These are phyloP conservation scores for Clonostachys rosea DNA, from an alignment of 2,329 filamentous ascomycete genomes.

Conservation along the genomic window DNA sequence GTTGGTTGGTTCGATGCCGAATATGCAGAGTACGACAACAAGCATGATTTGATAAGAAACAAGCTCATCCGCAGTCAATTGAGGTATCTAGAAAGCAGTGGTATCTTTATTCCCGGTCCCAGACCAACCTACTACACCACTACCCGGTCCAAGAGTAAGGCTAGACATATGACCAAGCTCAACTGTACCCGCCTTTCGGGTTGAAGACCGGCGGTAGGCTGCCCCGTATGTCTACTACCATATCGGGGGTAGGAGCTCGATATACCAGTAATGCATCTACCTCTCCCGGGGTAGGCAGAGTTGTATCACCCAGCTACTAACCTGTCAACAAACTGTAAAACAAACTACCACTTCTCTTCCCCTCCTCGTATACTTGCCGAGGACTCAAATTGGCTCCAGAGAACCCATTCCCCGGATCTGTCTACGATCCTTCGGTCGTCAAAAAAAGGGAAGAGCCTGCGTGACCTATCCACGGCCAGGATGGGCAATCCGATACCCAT, in stretches of 20 bases:
- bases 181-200: slow-evolving; percentile 45
- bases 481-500: slow-evolving; percentile 5
- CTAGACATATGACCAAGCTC: slow-evolving; percentile 36
- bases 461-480: slow-evolving; percentile 30
- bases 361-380: not conserved
- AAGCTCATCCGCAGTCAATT: slow-evolving; percentile 50
- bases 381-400: slow-evolving; percentile 42
- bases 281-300: slow-evolving; percentile 42
- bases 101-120: slow-evolving; percentile 15
- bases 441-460: slow-evolving; percentile 13
- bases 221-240: slow-evolving; percentile 56
- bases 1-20: slow-evolving; percentile 34
- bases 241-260: slow-evolving; percentile 56
- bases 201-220: slow-evolving; percentile 34
- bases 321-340: slow-evolving; percentile 40
- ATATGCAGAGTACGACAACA: slow-evolving; percentile 48
- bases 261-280: slow-evolving; percentile 53
- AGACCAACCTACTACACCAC: slow-evolving; percentile 40
- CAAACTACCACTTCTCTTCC: slow-evolving; percentile 1
- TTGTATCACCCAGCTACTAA: slow-evolving; percentile 43
- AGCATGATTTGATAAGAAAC: slow-evolving; percentile 42
- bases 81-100: slow-evolving; percentile 38
- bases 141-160: slow-evolving; percentile 34
- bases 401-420: slow-evolving; percentile 48
- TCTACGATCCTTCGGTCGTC: slow-evolving; percentile 46